A percentile compares a stretch with the other conserved stretches of the same genome.
These are phyloP conservation scores for Crithidia acanthocephali DNA, from an alignment of 208 protist species.

Conservation along the genomic window DNA sequence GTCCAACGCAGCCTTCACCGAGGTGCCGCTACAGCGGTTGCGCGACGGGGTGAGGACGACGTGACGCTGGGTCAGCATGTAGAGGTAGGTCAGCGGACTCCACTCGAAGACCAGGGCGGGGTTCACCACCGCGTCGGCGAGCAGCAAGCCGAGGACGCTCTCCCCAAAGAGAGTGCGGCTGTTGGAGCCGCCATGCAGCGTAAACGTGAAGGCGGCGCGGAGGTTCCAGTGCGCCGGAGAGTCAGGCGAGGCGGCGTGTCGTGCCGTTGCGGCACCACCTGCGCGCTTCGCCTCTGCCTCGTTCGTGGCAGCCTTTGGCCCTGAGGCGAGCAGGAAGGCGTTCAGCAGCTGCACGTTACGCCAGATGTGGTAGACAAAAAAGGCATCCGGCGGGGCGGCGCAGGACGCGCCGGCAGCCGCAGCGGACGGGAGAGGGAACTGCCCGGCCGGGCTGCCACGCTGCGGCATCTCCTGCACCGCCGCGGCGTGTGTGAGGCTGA, in stretches of 20 bases:
- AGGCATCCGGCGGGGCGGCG: constrained; percentile 94
- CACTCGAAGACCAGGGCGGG: constrained; percentile 91
- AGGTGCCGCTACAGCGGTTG: constrained; percentile 70
- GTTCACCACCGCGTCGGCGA: constrained; percentile 96
- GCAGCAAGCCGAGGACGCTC: constrained; percentile 91
- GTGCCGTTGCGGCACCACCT: background rate
- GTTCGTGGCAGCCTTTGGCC: constrained; percentile 1
- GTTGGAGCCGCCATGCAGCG: constrained; percentile 70
- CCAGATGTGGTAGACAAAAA: constrained; percentile 98
- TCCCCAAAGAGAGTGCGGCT: constrained; percentile 81
- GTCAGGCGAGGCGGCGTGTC: too few species aligned
- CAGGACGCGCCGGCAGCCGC: background rate
- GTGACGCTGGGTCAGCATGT: constrained; percentile 97
- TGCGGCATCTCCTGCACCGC: constrained; percentile 57
- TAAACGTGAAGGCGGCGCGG: constrained; percentile 48
- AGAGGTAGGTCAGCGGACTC: constrained; percentile 97
- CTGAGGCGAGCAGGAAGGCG: constrained; percentile 60
- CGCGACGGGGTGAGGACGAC: constrained; percentile 96
- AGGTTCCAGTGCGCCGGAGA: background rate
- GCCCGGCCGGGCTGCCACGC: constrained; percentile 13
- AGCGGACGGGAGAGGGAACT: constrained; percentile 26
- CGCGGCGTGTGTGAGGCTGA: constrained; percentile 44
- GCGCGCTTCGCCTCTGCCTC: background rate
- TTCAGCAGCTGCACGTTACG: constrained; percentile 98
- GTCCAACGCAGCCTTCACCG: constrained; percentile 68